Percentiles rank a stretch among this genome's conserved stretches.
These are phyloP conservation scores for Terana coerulea DNA, from an alignment of 768 basidiomycete genomes.

Conservation along the genomic window DNA sequence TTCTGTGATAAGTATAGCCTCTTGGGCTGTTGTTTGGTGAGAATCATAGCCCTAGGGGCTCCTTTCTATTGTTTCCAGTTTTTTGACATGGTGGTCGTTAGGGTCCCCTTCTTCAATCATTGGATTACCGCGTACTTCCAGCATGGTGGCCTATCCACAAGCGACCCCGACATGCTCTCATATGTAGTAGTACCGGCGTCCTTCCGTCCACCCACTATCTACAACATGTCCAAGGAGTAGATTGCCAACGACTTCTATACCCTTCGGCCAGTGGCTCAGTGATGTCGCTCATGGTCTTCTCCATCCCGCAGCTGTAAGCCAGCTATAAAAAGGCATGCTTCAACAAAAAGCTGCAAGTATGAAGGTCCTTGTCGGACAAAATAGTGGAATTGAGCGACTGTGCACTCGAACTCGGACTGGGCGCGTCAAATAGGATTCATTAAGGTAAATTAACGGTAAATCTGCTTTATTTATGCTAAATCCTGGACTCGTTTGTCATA, in stretches of 20 bases:
- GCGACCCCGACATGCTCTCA: constrained; percentile 22
- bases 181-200: constrained; percentile 23
- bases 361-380: background rate
- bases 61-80: no score
- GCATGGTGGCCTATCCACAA: constrained; percentile 26
- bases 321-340: constrained; percentile 22
- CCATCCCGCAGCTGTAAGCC: constrained; percentile 14
- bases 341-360: constrained; percentile 4
- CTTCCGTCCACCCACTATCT: constrained; percentile 23
- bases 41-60: no score
- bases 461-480: no score
- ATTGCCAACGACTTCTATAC: constrained; percentile 11
- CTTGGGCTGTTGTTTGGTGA: no score
- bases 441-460: no score
- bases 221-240: constrained; percentile 19
- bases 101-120: constrained; percentile 22
- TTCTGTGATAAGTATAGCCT: no score
- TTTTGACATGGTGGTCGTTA: no score
- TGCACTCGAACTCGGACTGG: no score
- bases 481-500: no score
- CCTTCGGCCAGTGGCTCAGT: constrained; percentile 16
- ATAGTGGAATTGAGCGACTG: no score
- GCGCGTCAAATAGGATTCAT: no score
- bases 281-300: constrained; percentile 18
- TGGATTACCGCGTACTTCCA: constrained; percentile 33